Evolutionary conservation across 2,329 filamentous ascomycete genomes (phyloP), one percentile per base, ranked within the genome.

Genomic region (Whalleya microplaca): DNA sequence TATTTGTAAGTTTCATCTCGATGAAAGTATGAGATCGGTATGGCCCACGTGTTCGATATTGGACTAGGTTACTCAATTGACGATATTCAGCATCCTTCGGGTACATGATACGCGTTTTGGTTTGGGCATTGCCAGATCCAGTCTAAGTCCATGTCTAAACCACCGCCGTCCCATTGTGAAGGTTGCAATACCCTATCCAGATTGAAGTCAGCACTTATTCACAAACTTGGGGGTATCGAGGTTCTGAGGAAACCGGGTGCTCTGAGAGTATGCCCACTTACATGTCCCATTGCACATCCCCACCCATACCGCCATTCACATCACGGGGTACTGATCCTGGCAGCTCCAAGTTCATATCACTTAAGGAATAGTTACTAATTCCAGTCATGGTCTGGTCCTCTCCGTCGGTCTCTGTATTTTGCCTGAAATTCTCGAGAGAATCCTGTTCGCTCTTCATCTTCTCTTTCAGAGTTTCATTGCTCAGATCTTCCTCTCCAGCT

Each of bases 281-380:
- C 62, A 64, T 64, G 45, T 64, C 62, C 62, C 62, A 62, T 43
- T 61, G 62, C 29, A 62, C 46, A 23, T 61, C 45, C 18, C 3
- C 4, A 20, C 51, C 46, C 47, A 57, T 55, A 6, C 32, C 40
- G 16, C 55, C 42, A 23, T 16, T 46, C 19, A 41, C 12, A 4
- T n/a, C n/a, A n/a, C n/a, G n/a, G n/a, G n/a, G n/a, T n/a, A n/a
- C n/a, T n/a, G 45, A 20, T 9, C 7, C 43, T 29, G 27, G 20
- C 56, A 56, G 18, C 32, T 58, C 55, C 6, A 56, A 23, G 32
- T 54, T 56, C 50, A 55, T 45, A 27, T 27, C 18, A 12, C 21
- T 16, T n/a, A 45, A 55, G 43, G 27, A 6, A 21, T 63, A 58
- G 2, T 45, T 41, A 19, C 44, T n/a, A 3, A 56, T 49, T 29